phyloP scores from a whole-genome alignment of 2,329 filamentous ascomycete genomes.

The Fusarium chaquense region DNA sequence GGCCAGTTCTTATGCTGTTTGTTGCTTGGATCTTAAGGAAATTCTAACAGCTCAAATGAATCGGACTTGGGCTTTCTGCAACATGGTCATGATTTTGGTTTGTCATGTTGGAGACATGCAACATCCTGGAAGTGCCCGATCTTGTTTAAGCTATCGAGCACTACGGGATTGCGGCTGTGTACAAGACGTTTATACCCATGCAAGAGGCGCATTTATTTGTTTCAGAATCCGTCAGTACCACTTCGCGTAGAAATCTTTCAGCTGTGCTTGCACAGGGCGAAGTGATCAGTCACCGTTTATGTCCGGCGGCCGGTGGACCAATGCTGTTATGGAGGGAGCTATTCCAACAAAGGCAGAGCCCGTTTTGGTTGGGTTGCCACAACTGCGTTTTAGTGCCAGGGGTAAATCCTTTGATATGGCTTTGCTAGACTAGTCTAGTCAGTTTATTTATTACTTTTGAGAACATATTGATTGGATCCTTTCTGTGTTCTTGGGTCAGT shows the following conservation, averaged over 20 bases:
- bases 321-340: not conserved
- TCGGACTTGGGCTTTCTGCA: not conserved
- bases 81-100: not conserved
- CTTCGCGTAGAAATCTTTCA: constrained; percentile 8
- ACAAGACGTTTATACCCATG: not conserved
- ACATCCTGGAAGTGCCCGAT: too few relatives aligned
- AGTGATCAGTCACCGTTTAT: constrained; percentile 15
- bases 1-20: not conserved
- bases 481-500: not conserved
- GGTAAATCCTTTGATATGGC: constrained; percentile 21
- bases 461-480: constrained; percentile 7
- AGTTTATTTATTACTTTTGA: constrained; percentile 2
- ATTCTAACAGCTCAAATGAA: too few relatives aligned
- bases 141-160: too few relatives aligned
- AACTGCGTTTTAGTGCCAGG: constrained; percentile 37
- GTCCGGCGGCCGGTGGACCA: not conserved
- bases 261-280: constrained; percentile 4
- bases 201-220: not conserved
- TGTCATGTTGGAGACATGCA: not conserved
- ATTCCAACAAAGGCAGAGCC: constrained; percentile 34
- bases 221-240: constrained; percentile 17
- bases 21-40: too few relatives aligned
- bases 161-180: not conserved
- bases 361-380: constrained; percentile 28
- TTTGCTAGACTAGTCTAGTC: not conserved